Conservation (phyloP, 2,329 filamentous ascomycete species). For the Microcyclosporella mali region DNA sequence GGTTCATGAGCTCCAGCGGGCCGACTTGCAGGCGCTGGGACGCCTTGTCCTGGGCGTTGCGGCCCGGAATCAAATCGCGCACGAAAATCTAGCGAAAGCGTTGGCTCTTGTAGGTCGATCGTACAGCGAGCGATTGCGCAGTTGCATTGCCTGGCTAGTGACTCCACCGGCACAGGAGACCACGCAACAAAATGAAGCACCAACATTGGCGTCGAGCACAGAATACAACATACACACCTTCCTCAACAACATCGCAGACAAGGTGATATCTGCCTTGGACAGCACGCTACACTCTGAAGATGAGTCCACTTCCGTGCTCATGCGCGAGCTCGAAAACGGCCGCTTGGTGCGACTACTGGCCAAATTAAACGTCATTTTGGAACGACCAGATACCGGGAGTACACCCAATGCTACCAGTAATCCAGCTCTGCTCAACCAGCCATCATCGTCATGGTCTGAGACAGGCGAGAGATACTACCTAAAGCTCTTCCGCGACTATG, state of each 20-base stretch:
- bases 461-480: slow-evolving; percentile 87
- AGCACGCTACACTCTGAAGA: slow-evolving; percentile 74
- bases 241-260: slow-evolving; percentile 68
- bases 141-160: slow-evolving; percentile 76
- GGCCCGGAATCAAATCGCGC: slow-evolving; percentile 47
- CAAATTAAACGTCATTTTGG: slow-evolving; percentile 83
- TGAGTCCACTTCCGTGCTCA: slow-evolving; percentile 63
- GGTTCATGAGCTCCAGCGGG: slow-evolving; percentile 71
- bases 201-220: slow-evolving; percentile 5
- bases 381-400: slow-evolving; percentile 66
- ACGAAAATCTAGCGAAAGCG: slow-evolving; percentile 57
- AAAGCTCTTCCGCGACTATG: slow-evolving; percentile 92
- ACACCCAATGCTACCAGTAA: slow-evolving; percentile 26
- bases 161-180: slow-evolving; percentile 45
- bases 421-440: slow-evolving; percentile 27
- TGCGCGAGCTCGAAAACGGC: slow-evolving; percentile 81
- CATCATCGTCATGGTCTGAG: slow-evolving; percentile 64
- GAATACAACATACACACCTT: slow-evolving; percentile 74
- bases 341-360: slow-evolving; percentile 71
- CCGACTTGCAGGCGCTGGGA: slow-evolving; percentile 80
- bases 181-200: background rate
- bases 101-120: slow-evolving; percentile 70
- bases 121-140: slow-evolving; percentile 72
- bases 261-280: slow-evolving; percentile 70
- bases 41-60: slow-evolving; percentile 76